phyloP scores from a whole-genome alignment of 192 early-diverging fungal genomes.

The Backusella morwellensis region DNA sequence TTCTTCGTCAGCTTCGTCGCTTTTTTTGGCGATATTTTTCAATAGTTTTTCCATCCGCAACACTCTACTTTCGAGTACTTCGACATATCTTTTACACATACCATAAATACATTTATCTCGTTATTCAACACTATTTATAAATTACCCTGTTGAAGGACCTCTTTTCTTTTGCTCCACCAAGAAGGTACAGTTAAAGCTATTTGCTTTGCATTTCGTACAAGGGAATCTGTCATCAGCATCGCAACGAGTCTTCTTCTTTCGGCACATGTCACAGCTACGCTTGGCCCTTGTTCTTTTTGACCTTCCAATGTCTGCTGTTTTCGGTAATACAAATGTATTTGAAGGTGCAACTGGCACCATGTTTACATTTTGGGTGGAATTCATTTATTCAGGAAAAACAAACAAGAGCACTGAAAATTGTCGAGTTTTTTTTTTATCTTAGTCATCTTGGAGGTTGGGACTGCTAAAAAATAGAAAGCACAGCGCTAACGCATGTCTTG shows the following conservation, averaged over 20 bases:
- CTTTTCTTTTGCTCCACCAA: slow-evolving; percentile 48
- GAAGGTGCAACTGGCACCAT: slow-evolving; percentile 9
- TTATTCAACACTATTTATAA: neutral
- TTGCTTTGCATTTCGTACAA: slow-evolving; percentile 69
- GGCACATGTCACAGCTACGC: slow-evolving; percentile 64
- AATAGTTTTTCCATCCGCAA: slow-evolving; percentile 69
- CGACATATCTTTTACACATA: slow-evolving; percentile 43
- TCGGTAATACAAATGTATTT: neutral
- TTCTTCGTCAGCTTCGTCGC: neutral
- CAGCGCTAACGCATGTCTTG: too few relatives aligned
- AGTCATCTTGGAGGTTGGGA: too few relatives aligned
- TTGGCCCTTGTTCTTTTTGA: slow-evolving; percentile 33
- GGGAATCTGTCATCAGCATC: slow-evolving; percentile 57
- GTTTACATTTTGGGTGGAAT: neutral
- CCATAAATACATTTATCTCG: neutral
- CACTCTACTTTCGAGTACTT: slow-evolving; percentile 69
- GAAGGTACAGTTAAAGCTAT: slow-evolving; percentile 51
- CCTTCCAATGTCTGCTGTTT: neutral
- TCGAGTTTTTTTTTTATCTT: too few relatives aligned
- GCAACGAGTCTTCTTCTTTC: slow-evolving; percentile 81
- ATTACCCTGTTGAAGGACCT: slow-evolving; percentile 76
- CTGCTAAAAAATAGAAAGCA: too few relatives aligned
- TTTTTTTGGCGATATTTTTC: slow-evolving; percentile 47
- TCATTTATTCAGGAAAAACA: neutral
- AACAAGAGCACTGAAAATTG: neutral